Evolutionary conservation across 352 stramenopile species (phyloP), one percentile per base, ranked within the genome.

Genomic region (Phytophthora tubulina): DNA sequence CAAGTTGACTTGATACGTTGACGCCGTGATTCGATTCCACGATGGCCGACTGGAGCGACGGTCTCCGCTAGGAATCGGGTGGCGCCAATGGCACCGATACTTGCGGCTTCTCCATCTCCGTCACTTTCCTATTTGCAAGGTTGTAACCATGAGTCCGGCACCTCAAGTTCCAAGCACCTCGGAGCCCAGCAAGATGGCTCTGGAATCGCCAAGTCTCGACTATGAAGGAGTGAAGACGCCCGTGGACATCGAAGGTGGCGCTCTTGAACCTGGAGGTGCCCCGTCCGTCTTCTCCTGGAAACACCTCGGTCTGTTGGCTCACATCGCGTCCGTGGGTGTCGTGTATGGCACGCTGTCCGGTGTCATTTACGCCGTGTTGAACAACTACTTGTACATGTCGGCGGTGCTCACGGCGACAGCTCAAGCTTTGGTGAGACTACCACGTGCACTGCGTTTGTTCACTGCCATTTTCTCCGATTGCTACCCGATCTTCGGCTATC

Each of bases 401-500:
- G 81, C 72, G 7, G 79, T 76, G 56, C 67, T 86, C 8, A 75
- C 72, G 11, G 69, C 82, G 3, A 85, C 83, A 3, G 82, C 81
- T 6, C 67, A 80, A 63, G 82, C 75, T 21, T 70, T 90, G 41
- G 67, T 90, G 39, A 59, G 70, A 38, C 35, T 89, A 2, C 80
- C 81, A 0, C 80, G 78, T 10, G 74, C 79, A 0, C 76, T 90
- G 13, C 81, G 81, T 39, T 56, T 88, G 27, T 79, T 96, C 27
- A 74, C 86, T 41, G 88, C 84, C 36, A 75, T 96, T 36, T 73
- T 96, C 15, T 89, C 77, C 14, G 91, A 97, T 70, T 92, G 80
- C 66, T 86, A 88, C 55, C 91, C 91, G 10, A 92, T 97, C 62
- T 86, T 81, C 63, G 86, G 89, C 48, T 92, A 91, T 61, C 90